These are phyloP conservation scores for Cutaneotrichosporon sp. DNA, from an alignment of 1,284 basidiomycete species.

Conservation along the genomic window DNA sequence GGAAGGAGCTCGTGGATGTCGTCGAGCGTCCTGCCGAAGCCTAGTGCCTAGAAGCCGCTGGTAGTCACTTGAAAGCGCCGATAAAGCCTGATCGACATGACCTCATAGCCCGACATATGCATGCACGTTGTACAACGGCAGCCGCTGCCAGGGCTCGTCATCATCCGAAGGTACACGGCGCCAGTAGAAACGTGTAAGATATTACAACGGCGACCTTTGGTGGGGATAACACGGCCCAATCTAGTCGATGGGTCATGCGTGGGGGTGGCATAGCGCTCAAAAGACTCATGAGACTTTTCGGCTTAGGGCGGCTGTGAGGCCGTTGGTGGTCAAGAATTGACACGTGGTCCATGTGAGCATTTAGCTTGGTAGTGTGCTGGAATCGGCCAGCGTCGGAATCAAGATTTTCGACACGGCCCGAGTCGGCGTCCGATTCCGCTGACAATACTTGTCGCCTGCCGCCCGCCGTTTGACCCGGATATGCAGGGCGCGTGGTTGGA, in stretches of 20 bases:
- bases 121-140: neutral
- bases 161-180: neutral
- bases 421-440: neutral
- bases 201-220: neutral
- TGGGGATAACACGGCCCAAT: neutral
- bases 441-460: neutral
- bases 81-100: neutral
- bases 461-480: neutral
- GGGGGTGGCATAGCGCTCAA: neutral
- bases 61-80: neutral
- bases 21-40: conserved; percentile 39
- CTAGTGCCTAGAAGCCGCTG: neutral
- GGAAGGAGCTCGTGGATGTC: conserved; percentile 46
- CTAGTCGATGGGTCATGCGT: neutral
- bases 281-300: neutral
- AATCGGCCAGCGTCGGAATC: neutral
- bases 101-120: neutral
- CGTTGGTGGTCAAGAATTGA: neutral
- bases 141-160: neutral
- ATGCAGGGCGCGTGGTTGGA: neutral
- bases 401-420: neutral
- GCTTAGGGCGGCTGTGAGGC: neutral
- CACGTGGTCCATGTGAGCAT: conserved; percentile 5
- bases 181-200: neutral
- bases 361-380: neutral